Evolutionary conservation across 148 eudicot species (phyloP).

Genomic region (Vaccinium macrocarpon): DNA sequence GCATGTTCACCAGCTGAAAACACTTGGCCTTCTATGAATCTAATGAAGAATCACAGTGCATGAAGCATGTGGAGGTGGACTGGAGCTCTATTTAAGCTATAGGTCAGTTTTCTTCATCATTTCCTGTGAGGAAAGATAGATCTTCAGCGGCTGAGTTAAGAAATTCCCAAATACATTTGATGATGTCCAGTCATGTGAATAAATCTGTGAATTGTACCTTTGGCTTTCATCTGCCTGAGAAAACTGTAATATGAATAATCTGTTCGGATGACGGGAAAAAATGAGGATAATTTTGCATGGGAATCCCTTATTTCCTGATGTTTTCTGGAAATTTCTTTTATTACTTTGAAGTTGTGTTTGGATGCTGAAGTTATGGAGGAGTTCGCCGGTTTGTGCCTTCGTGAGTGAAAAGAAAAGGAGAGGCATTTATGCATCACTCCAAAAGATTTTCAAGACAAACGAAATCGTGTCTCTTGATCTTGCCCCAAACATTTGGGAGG

Average conservation of each 20-base stretch:
- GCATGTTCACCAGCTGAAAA: conserved; percentile 79
- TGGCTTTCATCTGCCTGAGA: background rate
- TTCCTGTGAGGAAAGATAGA: background rate
- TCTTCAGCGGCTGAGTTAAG: conserved; percentile 3
- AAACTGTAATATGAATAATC: conserved; percentile 8
- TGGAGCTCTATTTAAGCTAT: background rate
- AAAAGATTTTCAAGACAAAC: background rate
- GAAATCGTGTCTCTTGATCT: background rate
- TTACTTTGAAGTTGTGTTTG: background rate
- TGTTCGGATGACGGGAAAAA: background rate
- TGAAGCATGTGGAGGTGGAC: conserved; percentile 10
- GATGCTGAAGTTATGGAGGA: background rate
- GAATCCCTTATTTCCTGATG: background rate
- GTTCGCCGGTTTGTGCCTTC: background rate
- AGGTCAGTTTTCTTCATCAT: background rate
- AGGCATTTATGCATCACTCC: background rate
- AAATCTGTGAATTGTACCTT: background rate
- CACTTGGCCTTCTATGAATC: conserved; percentile 68
- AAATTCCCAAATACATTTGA: background rate
- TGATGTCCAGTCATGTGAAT: background rate
- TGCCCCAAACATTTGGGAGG: background rate
- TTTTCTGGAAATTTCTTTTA: background rate
- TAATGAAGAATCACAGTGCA: background rate
- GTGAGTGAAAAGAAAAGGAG: background rate
- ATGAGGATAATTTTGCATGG: background rate